A percentile compares a stretch with the other conserved stretches of the same genome.
These are phyloP conservation scores for Anisogramma anomala DNA, from an alignment of 2,329 filamentous ascomycete genomes.

Conservation along the genomic window DNA sequence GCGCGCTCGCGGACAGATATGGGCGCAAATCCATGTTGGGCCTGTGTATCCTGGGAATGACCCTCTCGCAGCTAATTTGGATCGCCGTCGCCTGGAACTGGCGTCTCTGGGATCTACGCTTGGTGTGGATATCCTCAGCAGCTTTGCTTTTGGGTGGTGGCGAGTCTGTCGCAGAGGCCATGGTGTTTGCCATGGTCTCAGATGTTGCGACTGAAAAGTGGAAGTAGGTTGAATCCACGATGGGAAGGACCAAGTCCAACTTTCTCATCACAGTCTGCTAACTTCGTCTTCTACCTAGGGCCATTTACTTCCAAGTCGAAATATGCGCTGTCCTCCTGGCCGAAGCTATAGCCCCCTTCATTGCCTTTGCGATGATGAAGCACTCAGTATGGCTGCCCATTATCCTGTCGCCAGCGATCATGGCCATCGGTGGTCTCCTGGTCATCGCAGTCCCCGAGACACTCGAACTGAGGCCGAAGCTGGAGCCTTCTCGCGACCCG, in stretches of 20 bases:
- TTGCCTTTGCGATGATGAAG: constrained; percentile 9
- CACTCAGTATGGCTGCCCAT: constrained; percentile 7
- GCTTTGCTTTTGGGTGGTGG: constrained; percentile 4
- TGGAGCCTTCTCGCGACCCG: too few species aligned
- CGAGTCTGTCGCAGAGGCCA: constrained; percentile 4
- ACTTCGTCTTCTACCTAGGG: not conserved
- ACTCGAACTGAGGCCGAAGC: not conserved
- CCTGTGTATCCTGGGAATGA: constrained; percentile 4
- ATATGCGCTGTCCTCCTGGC: constrained; percentile 9
- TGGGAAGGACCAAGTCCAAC: not conserved
- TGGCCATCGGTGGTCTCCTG: not conserved
- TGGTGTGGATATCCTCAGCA: constrained; percentile 1
- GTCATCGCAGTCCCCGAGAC: constrained; percentile 9
- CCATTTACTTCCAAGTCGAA: constrained; percentile 1
- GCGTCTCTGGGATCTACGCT: not conserved
- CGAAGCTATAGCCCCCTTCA: constrained; percentile 5
- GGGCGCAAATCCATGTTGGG: constrained; percentile 2
- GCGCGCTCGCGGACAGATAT: not conserved
- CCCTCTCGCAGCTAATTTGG: constrained; percentile 5
- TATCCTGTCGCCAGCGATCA: constrained; percentile 7
- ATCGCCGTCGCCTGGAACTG: not conserved
- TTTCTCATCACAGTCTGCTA: not conserved
- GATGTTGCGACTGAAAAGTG: constrained; percentile 3
- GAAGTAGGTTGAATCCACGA: not conserved
- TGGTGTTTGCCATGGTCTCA: constrained; percentile 6